Evolutionary conservation across 345 rosid genomes (phyloP), one percentile per base, ranked within the genome.

Genomic region (Camelina hispida): DNA sequence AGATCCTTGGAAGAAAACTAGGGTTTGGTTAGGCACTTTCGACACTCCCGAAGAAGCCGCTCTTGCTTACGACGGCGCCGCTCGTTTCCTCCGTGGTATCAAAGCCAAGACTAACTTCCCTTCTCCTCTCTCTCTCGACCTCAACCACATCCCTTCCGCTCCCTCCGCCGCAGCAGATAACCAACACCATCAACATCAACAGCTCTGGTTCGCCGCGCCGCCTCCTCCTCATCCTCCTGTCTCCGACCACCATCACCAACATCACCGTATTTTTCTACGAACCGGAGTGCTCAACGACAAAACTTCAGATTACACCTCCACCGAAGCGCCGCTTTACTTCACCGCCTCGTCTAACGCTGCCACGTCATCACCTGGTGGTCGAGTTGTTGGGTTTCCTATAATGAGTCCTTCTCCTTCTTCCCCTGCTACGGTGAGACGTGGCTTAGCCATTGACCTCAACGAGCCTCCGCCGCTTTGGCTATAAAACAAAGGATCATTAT

Each of bases 11-110:
- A 93, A 93, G 85, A 93, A 93, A 76, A 87, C 96, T 9, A 79
- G 97, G 69, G 97, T 91, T 35, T 93, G 98, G 98, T 72, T 93
- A 67, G 98, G 98, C 35, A 93, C 98, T 58, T 93, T 93, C 61
- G 97, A 93, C 83, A 91, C 97, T 20, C 96, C 98, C 1, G 98
- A 91, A 79, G 94, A 93, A 80, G 98, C 98, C 13, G 98, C 98
- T 32, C 89, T 89, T 2, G 98, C 98, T 32, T 93, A 93, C 77
- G 98, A 93, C 62, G 90, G 94, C 11, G 98, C 97, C 20, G 97
- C 98, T 15, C 86, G 93, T 62, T 85, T 89, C 74, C 97, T 93
- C 43, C 96, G 98, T 30, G 98, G 98, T 0, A 79, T 87, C 54
- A 93, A 89, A 68, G 98, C 97, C 56, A 91, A 91, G 64, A 93